Evolutionary conservation across 108 stramenopile genomes (phyloP), one percentile per base, ranked within the genome.

Genomic region (Pseudonitzschia multistriata): DNA sequence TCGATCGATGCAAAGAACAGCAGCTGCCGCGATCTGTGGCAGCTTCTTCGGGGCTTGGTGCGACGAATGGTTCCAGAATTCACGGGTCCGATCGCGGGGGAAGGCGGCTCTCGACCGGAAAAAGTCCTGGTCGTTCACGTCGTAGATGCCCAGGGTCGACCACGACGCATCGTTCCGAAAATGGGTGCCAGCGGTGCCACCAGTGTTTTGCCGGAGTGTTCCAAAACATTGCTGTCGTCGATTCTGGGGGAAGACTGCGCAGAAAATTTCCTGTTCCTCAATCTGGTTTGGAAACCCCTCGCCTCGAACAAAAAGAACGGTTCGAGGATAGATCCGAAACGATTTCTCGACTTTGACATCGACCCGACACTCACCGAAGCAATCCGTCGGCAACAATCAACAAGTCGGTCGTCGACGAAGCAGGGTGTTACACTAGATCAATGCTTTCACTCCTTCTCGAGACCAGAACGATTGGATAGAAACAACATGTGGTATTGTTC

Each of bases 401-500:
- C 17, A 19, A 49, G 45, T 3, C 10, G 24, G 0, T 36, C 54
- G 19, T 35, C 28, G 11, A 72, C 70, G 37, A 49, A 67, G 67
- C 63, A 78, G 19, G 74, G 69, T 8, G 81, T 91, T 29, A 74
- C 88, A 29, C 67, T 94, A 21, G 83, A 90, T 50, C 79, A 91
- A 67, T 94, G 93, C 54, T 88, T 94, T 62, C 75, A 87, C 19
- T 77, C 80, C 2, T 94, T 90, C 66, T 85, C 85, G 5, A 79
- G 74, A 37, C 86, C 90, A 28, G 98, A 98, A 83, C 76, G 93
- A 29, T 83, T 98, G 22, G 94, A 90, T 61, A 86, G 89, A 67
- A 74, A 88, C 62, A 96, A 97, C 75, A 85, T 73, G 78, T 90
- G 92, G 85, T 97, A 96, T 74, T 98, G 97, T 72, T 73, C 85